phyloP scores from a whole-genome alignment of 192 early-diverging fungal species.

The Spizellomyces sp. region DNA sequence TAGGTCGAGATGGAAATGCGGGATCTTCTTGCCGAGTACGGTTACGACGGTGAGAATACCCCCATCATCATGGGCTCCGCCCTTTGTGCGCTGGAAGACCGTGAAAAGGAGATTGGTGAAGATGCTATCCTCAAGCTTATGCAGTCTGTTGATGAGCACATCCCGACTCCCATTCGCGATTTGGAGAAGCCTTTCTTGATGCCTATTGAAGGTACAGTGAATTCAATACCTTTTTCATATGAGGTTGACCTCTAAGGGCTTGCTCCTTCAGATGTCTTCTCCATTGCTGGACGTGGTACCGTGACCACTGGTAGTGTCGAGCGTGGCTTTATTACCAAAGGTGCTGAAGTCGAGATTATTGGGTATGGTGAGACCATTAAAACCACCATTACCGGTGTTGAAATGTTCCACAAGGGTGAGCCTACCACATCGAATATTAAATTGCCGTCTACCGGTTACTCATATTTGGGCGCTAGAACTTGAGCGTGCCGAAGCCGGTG shows the following conservation, averaged over 20 bases:
- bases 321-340: conserved; percentile 90
- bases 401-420: conserved; percentile 95
- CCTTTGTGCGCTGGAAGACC: conserved; percentile 91
- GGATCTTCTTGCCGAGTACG: conserved; percentile 88
- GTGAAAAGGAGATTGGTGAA: conserved; percentile 87
- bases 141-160: conserved; percentile 87
- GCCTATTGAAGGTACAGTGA: conserved; percentile 80
- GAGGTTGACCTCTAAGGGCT: neutral
- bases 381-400: conserved; percentile 96
- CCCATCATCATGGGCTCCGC: conserved; percentile 94
- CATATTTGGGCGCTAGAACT: conserved; percentile 60
- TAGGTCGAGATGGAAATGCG: conserved; percentile 98
- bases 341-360: conserved; percentile 95
- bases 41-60: conserved; percentile 87
- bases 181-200: conserved; percentile 99
- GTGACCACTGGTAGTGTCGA: conserved; percentile 95
- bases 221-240: neutral
- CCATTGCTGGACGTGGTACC: conserved; percentile 96
- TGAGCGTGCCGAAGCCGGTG: conserved; percentile 94
- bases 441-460: too few relatives aligned
- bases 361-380: conserved; percentile 87
- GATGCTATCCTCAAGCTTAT: conserved; percentile 90
- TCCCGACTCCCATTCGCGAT: conserved; percentile 90
- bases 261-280: conserved; percentile 73
- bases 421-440: conserved; percentile 4